Conservation (phyloP, 768 basidiomycete genomes). For the Leccinum longicurvipes region DNA sequence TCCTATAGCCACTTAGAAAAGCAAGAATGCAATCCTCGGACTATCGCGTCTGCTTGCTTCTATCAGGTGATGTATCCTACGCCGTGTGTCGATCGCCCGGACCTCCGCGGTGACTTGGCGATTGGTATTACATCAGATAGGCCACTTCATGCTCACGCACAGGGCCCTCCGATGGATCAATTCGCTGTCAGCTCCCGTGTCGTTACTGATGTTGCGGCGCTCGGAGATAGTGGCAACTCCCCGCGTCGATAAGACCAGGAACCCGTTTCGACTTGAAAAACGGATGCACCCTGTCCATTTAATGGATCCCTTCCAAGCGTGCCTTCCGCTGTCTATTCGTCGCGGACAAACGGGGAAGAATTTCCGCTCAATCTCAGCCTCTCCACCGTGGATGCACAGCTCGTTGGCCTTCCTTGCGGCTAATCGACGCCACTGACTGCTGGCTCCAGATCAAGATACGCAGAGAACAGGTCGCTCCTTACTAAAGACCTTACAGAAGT, state of each 20-base stretch:
- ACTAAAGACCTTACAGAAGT: constrained; percentile 89
- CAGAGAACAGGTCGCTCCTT: constrained; percentile 95
- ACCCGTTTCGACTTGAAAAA: not conserved
- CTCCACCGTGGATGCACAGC: not conserved
- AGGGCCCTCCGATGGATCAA: not conserved
- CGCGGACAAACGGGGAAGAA: not conserved
- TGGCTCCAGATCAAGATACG: constrained; percentile 57
- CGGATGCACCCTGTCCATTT: not conserved
- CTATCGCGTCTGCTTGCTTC: not conserved
- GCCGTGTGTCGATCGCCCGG: not conserved
- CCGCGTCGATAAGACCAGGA: not conserved
- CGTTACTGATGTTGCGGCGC: not conserved
- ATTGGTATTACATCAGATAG: not conserved
- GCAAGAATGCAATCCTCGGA: not conserved
- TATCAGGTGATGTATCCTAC: not conserved
- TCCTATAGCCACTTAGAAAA: not conserved
- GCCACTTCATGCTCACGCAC: not conserved
- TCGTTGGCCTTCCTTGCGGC: not conserved
- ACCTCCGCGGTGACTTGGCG: not conserved
- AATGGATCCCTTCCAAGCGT: not conserved
- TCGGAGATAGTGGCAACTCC: not conserved
- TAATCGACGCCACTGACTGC: not conserved
- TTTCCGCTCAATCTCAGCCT: not conserved
- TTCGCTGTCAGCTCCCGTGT: not conserved
- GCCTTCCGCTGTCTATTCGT: not conserved